Percentiles rank a stretch among this genome's conserved stretches.
Conservation (phyloP, 2,329 filamentous ascomycete species). For the Colletotrichum zoysiae region DNA sequence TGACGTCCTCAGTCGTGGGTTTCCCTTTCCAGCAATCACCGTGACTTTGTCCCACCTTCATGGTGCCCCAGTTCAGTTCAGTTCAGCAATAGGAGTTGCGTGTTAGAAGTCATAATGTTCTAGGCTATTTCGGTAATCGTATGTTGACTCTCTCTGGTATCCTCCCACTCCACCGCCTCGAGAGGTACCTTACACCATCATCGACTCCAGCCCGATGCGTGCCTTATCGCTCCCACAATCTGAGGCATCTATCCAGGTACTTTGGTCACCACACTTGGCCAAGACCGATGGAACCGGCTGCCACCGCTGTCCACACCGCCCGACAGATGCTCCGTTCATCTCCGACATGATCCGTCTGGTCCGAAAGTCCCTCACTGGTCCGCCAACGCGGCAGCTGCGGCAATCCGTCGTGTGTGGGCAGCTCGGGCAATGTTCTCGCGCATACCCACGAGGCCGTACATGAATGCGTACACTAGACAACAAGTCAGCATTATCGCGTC, state of each 20-base stretch:
- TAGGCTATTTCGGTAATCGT: constrained; percentile 39
- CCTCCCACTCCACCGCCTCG: constrained; percentile 36
- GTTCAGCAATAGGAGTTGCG: constrained; percentile 27
- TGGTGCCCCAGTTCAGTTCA: constrained; percentile 19
- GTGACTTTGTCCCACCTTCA: constrained; percentile 16
- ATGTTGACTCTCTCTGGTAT: constrained; percentile 27
- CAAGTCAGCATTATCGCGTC: constrained; percentile 22
- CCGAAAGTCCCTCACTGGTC: constrained; percentile 42
- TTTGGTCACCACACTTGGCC: constrained; percentile 32
- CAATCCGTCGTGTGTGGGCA: constrained; percentile 35
- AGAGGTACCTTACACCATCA: constrained; percentile 11
- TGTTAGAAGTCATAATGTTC: constrained; percentile 35
- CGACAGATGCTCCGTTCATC: constrained; percentile 37
- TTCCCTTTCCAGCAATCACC: constrained; percentile 21
- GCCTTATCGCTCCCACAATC: constrained; percentile 35
- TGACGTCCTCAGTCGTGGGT: constrained; percentile 17
- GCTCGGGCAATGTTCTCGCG: constrained; percentile 55
- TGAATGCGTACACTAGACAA: constrained; percentile 59
- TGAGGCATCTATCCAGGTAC: constrained; percentile 29
- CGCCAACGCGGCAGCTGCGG: constrained; percentile 37
- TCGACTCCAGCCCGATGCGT: constrained; percentile 27
- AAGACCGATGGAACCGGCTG: constrained; percentile 38
- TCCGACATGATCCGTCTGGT: constrained; percentile 40
- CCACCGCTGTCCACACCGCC: constrained; percentile 41
- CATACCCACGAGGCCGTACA: constrained; percentile 63